These are phyloP conservation scores for Hyphodiscus hymeniophilus DNA, from an alignment of 495 filamentous ascomycete genomes.

Conservation along the genomic window DNA sequence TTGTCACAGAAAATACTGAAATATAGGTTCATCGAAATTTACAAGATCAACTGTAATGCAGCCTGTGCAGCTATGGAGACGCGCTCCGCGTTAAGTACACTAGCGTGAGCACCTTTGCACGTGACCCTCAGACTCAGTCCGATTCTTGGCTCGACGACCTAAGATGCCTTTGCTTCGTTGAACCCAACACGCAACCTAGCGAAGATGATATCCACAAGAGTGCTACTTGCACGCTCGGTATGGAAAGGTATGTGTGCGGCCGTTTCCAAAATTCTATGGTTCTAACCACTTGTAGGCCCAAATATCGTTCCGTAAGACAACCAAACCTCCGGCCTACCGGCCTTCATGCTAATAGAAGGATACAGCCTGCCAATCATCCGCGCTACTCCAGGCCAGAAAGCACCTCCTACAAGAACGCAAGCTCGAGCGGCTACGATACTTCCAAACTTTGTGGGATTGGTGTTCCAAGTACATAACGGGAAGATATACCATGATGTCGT, in stretches of 20 bases:
- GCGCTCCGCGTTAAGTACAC: neutral
- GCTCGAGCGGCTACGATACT: slow-evolving; percentile 89
- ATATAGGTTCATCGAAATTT: too few relatives aligned
- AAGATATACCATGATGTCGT: slow-evolving; percentile 83
- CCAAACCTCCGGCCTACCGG: slow-evolving; percentile 5
- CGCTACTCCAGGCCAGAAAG: slow-evolving; percentile 51
- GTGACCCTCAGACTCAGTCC: neutral
- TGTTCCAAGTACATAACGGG: slow-evolving; percentile 92
- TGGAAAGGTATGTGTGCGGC: slow-evolving; percentile 54
- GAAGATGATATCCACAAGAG: slow-evolving; percentile 55
- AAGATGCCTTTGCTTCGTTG: neutral
- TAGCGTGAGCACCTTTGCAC: neutral
- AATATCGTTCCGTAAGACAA: slow-evolving; percentile 60
- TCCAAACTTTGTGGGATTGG: slow-evolving; percentile 89
- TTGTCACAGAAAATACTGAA: too few relatives aligned
- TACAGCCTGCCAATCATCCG: slow-evolving; percentile 55
- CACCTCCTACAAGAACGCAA: slow-evolving; percentile 75
- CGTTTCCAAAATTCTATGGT: neutral
- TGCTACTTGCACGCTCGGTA: slow-evolving; percentile 56
- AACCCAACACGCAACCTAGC: slow-evolving; percentile 8
- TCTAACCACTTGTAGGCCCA: slow-evolving; percentile 41
- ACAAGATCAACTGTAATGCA: neutral
- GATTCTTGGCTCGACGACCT: neutral
- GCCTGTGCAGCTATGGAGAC: neutral
- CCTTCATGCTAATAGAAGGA: neutral